Evolutionary conservation across 345 rosid genomes (phyloP).

Genomic region (Cardamine resedifolia): DNA sequence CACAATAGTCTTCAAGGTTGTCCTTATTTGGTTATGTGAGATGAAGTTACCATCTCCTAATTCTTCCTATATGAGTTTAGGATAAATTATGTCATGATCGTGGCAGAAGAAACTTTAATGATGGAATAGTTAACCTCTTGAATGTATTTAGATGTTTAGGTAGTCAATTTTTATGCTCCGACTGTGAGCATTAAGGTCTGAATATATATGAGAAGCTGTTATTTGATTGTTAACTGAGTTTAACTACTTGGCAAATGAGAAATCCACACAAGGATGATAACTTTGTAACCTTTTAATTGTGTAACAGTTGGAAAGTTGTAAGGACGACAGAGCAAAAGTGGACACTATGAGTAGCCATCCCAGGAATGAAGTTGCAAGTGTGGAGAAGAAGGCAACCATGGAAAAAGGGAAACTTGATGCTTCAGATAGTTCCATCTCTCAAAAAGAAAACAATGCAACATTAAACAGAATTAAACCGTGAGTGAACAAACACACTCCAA

Average conservation of each 20-base stretch:
- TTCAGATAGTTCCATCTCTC: constrained; percentile 32
- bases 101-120: background rate
- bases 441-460: constrained; percentile 47
- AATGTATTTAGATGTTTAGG: constrained; percentile 3
- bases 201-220: background rate
- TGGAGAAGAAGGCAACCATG: constrained; percentile 25
- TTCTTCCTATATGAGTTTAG: constrained; percentile 3
- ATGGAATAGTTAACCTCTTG: background rate
- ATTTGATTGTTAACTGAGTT: constrained; percentile 10
- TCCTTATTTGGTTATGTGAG: constrained; percentile 2
- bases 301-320: constrained; percentile 45
- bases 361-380: constrained; percentile 17
- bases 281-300: constrained; percentile 2
- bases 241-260: background rate
- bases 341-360: constrained; percentile 3
- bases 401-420: constrained; percentile 35
- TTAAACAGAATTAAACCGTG: constrained; percentile 76
- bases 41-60: background rate
- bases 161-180: background rate
- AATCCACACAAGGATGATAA: background rate
- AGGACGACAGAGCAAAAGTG: constrained; percentile 20
- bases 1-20: constrained; percentile 3
- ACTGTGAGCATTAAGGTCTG: constrained; percentile 1
- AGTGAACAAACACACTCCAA: constrained; percentile 36
- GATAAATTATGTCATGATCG: constrained; percentile 1